Base-by-base conservation (phyloP, 1,139 yeast genomes). In the Scheffersomyces segobiensis region DNA sequence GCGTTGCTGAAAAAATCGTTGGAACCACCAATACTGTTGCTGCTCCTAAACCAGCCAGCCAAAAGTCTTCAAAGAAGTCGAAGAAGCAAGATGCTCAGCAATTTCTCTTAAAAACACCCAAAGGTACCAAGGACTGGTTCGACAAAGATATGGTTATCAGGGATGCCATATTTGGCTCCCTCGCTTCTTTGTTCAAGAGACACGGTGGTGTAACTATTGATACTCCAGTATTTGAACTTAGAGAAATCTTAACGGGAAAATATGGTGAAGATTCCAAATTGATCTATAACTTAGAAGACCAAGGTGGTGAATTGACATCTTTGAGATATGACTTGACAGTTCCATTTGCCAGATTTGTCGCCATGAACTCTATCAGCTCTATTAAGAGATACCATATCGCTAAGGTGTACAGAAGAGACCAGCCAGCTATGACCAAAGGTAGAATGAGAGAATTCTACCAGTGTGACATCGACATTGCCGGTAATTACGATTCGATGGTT, bases 391-490 rank as follows among this genome's bases (percentile, higher is more conserved):
- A 87, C 75, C 99, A 95, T 78, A 91, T 95, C 65, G 99, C 99
- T 66, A 95, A 95, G 76, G 99, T 95, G 57, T 95, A 95, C 78
- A 87, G 99, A 79, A 89, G 99, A 78, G 99, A 95, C 73, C 99
- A 95, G 76, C 99, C 99, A 5, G 99, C 99, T 18, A 95, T 95
- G 99, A 93, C 98, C 59, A 95, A 95, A 76, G 99, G 99, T 60
- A 87, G 99, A 77, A 95, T 95, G 99, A 89, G 99, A 84, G 99
- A 95, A 76, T 95, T 95, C 69, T 95, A 95, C 77, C 99, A 95
- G 78, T 95, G 99, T 80, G 99, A 95, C 79, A 91, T 95, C 68
- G 99, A 95, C 73, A 82, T 95, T 70, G 99, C 99, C 48, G 99
- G 99, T 57, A 78, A 75, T 59, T 93, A 90, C 73, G 99, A 95